Evolutionary conservation across 441 rosid species (phyloP).

Genomic region (Breynia disticha): DNA sequence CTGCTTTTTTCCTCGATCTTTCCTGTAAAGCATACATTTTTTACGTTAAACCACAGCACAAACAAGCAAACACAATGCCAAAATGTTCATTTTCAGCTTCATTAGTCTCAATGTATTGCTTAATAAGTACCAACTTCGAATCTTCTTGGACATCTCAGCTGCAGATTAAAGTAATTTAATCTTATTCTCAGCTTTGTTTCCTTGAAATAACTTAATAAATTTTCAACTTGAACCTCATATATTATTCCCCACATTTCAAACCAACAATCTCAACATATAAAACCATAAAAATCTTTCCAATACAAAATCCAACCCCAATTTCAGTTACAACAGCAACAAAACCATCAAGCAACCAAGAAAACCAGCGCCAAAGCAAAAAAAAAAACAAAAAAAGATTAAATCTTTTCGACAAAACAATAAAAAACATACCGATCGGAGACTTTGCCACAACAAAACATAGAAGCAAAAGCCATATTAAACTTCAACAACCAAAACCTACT

Average conservation of each 20-base stretch:
- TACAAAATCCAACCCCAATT: too few species aligned
- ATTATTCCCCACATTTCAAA: too few species aligned
- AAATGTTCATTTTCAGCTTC: neutral
- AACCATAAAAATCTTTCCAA: too few species aligned
- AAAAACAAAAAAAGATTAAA: slow-evolving; percentile 1
- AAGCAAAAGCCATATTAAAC: slow-evolving; percentile 52
- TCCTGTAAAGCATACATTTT: slow-evolving; percentile 29
- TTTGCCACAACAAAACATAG: slow-evolving; percentile 57
- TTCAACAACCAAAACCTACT: slow-evolving; percentile 27
- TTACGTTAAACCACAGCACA: slow-evolving; percentile 6
- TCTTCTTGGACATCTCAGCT: neutral
- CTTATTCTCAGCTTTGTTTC: too few species aligned
- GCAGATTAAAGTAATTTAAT: neutral
- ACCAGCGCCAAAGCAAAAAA: slow-evolving; percentile 1
- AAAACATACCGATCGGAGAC: slow-evolving; percentile 60
- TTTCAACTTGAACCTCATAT: too few species aligned
- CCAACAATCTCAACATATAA: too few species aligned
- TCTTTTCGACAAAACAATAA: slow-evolving; percentile 6
- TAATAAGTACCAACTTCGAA: neutral
- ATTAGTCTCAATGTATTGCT: too few species aligned
- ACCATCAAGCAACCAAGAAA: slow-evolving; percentile 1
- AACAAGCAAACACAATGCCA: neutral
- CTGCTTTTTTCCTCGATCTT: slow-evolving; percentile 49
- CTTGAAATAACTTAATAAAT: too few species aligned
- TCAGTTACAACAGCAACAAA: too few species aligned